Conservation (phyloP, 495 filamentous ascomycete species). For the Astrothelium macrocarpum region DNA sequence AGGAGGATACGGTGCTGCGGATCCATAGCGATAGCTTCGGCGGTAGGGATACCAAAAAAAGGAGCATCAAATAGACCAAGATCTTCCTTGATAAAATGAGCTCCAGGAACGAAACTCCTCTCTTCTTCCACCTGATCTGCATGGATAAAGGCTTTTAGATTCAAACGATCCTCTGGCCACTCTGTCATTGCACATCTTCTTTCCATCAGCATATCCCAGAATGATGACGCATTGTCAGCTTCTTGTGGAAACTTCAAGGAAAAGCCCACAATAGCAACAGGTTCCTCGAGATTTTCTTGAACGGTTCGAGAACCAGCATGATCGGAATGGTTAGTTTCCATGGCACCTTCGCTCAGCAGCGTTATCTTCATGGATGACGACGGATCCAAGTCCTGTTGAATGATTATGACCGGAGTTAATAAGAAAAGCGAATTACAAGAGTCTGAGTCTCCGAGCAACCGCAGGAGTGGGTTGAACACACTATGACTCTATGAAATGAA, state of each 20-base stretch:
- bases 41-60: slow-evolving; percentile 7
- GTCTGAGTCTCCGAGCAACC: too few species aligned
- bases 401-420: too few species aligned
- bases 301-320: background rate
- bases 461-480: too few species aligned
- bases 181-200: slow-evolving; percentile 31
- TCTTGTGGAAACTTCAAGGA: slow-evolving; percentile 33
- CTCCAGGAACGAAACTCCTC: background rate
- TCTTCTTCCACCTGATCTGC: slow-evolving; percentile 7
- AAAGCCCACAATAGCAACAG: slow-evolving; percentile 34
- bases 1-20: slow-evolving; percentile 10
- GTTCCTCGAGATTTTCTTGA: background rate
- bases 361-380: too few species aligned
- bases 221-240: slow-evolving; percentile 25
- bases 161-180: slow-evolving; percentile 28
- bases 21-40: slow-evolving; percentile 9
- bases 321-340: background rate
- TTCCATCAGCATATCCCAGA: slow-evolving; percentile 31
- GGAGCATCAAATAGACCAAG: slow-evolving; percentile 3
- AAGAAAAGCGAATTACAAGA: too few species aligned
- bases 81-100: slow-evolving; percentile 3
- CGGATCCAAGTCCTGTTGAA: too few species aligned
- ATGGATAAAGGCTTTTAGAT: slow-evolving; percentile 22
- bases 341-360: background rate
- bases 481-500: too few species aligned